A percentile compares a stretch with the other conserved stretches of the same genome.
Conservation (phyloP, 2,329 filamentous ascomycete species). For the Aspergillus sp. region DNA sequence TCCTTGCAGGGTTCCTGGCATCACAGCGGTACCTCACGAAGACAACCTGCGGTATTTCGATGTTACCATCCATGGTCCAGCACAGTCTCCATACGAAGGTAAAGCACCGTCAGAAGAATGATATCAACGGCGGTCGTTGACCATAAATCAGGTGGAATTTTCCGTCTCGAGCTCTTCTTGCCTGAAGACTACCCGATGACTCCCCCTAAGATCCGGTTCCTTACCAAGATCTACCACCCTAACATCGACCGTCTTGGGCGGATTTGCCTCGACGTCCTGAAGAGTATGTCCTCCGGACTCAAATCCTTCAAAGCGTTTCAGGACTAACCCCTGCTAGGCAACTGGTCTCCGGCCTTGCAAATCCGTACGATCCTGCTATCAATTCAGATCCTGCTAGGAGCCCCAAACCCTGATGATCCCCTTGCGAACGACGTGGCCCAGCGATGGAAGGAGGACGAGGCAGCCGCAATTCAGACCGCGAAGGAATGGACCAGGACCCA, state of each 20-base stretch:
- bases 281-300: conserved; percentile 67
- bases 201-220: conserved; percentile 95
- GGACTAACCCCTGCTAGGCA: conserved; percentile 63
- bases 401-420: conserved; percentile 97
- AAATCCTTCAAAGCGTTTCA: not conserved
- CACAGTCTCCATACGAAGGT: conserved; percentile 95
- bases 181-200: conserved; percentile 99
- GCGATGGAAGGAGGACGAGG: conserved; percentile 96
- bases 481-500: conserved; percentile 89
- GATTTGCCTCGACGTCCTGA: conserved; percentile 95
- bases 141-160: conserved; percentile 67
- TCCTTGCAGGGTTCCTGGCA: conserved; percentile 78
- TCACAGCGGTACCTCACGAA: conserved; percentile 92
- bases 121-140: conserved; percentile 4
- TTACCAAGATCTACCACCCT: conserved; percentile 99
- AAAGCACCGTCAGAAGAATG: conserved; percentile 5
- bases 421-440: conserved; percentile 97
- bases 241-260: conserved; percentile 98
- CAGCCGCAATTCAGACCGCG: conserved; percentile 87
- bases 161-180: conserved; percentile 95
- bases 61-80: conserved; percentile 91
- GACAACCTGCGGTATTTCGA: conserved; percentile 99
- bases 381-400: conserved; percentile 93
- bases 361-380: conserved; percentile 98
- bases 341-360: conserved; percentile 97